These are phyloP conservation scores for Alliaria petiolata DNA, from an alignment of 345 rosid species.

Conservation along the genomic window DNA sequence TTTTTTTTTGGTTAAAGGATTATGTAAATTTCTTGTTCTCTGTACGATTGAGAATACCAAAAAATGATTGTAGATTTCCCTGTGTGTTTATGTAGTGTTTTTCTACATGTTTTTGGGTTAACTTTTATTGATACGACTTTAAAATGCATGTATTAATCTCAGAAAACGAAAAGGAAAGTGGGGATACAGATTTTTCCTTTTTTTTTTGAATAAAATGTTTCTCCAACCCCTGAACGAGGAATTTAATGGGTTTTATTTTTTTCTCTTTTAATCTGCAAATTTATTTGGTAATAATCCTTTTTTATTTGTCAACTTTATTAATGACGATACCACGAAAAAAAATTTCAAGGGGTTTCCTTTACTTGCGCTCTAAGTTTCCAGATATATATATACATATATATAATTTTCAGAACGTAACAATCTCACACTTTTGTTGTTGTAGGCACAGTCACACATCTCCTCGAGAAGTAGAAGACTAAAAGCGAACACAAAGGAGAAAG, in stretches of 20 bases:
- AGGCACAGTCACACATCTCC: constrained; percentile 6
- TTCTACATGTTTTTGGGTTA: background rate
- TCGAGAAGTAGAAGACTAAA: constrained; percentile 4
- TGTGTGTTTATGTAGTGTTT: no score
- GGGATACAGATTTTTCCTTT: constrained; percentile 16
- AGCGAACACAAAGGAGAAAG: background rate
- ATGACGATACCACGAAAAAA: background rate
- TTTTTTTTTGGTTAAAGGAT: no score
- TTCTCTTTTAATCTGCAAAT: background rate
- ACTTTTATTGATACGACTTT: background rate
- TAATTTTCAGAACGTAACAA: background rate
- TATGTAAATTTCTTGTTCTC: constrained; percentile 7
- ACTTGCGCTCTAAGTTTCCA: constrained; percentile 29
- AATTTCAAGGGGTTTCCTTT: background rate
- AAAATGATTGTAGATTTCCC: background rate
- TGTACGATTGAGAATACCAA: no score
- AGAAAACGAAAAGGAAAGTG: background rate
- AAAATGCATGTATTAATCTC: constrained; percentile 20
- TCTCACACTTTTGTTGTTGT: background rate
- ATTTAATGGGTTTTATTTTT: constrained; percentile 15
- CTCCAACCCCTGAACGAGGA: background rate
- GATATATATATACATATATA: no score
- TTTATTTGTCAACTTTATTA: background rate
- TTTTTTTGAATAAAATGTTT: constrained; percentile 2
- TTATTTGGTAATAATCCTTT: constrained; percentile 17